These are phyloP conservation scores for Phytophthora sansomeana DNA, from an alignment of 352 stramenopile genomes.

Conservation along the genomic window DNA sequence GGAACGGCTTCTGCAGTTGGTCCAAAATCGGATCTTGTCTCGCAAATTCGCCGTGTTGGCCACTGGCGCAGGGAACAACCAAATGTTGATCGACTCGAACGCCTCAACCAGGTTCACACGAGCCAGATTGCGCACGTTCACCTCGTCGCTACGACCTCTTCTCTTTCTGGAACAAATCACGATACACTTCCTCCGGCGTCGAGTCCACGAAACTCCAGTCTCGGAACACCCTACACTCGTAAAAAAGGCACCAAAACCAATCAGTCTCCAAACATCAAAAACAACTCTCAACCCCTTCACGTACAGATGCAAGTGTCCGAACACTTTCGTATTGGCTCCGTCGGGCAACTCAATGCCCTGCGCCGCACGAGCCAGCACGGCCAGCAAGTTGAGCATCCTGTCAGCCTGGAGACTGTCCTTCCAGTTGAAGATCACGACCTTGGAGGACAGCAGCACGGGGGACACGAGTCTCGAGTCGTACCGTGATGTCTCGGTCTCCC, in stretches of 20 bases:
- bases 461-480: constrained; percentile 89
- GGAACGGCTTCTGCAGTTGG: constrained; percentile 80
- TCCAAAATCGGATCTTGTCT: constrained; percentile 90
- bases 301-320: constrained; percentile 89
- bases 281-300: constrained; percentile 13
- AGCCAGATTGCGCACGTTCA: constrained; percentile 83
- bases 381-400: constrained; percentile 86
- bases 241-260: background rate
- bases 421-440: constrained; percentile 92
- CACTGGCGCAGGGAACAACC: constrained; percentile 86
- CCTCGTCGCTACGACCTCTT: constrained; percentile 82
- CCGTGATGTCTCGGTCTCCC: constrained; percentile 86
- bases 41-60: constrained; percentile 78
- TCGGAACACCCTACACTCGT: constrained; percentile 72
- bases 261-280: background rate
- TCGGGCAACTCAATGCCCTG: constrained; percentile 85
- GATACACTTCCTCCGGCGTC: constrained; percentile 81
- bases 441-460: constrained; percentile 84
- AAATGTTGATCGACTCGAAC: constrained; percentile 89
- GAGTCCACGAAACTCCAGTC: constrained; percentile 91
- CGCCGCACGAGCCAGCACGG: constrained; percentile 77
- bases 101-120: constrained; percentile 77
- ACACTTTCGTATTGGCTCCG: constrained; percentile 82
- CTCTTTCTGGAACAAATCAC: constrained; percentile 85
- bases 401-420: constrained; percentile 89